phyloP scores from a whole-genome alignment of 257 asterid species.

The Sherardia arvensis region DNA sequence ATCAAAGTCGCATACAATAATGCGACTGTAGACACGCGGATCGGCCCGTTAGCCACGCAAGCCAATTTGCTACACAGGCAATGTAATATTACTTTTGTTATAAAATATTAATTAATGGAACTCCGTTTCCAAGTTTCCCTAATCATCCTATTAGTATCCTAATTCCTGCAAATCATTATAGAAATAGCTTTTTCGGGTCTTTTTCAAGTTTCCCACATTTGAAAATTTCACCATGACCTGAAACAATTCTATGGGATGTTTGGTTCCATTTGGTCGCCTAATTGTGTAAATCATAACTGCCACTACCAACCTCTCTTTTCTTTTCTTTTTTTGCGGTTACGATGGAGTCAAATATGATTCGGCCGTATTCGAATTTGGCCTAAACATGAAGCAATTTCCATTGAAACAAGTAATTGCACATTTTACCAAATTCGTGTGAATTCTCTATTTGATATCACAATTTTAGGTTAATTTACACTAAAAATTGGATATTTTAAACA shows the following conservation, averaged over 20 bases:
- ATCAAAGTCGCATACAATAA: too few species aligned
- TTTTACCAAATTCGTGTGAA: neutral
- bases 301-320: neutral
- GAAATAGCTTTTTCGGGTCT: too few species aligned
- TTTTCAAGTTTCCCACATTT: neutral
- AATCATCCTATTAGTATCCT: too few species aligned
- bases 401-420: neutral
- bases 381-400: neutral
- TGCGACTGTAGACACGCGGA: too few species aligned
- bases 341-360: neutral
- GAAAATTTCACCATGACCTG: neutral
- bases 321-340: neutral
- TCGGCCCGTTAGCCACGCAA: too few species aligned
- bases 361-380: neutral
- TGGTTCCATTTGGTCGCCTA: constrained; percentile 3
- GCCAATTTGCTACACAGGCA: too few species aligned
- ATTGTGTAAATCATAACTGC: neutral
- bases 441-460: neutral
- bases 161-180: too few species aligned
- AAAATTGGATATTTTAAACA: too few species aligned
- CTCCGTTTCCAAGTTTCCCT: too few species aligned
- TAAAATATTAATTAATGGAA: too few species aligned
- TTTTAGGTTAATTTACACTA: neutral
- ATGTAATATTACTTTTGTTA: too few species aligned
- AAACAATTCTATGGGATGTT: constrained; percentile 5